A percentile compares a stretch with the other conserved stretches of the same genome.
phyloP scores from a whole-genome alignment of 768 basidiomycete genomes.

The Calocybe gangraenosa region DNA sequence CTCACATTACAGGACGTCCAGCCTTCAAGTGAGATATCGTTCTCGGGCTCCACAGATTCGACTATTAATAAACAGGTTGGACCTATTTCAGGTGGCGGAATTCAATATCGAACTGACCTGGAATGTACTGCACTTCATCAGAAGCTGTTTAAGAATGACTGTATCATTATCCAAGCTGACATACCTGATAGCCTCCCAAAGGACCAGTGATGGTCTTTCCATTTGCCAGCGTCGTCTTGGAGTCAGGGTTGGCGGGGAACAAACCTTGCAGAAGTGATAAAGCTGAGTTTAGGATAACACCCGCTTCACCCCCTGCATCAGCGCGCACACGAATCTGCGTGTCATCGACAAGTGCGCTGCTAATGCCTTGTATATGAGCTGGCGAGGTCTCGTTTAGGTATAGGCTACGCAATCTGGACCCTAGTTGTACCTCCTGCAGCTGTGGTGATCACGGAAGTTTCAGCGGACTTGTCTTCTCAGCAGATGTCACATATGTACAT shows the following conservation, averaged over 20 bases:
- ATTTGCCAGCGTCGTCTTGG: constrained; percentile 60
- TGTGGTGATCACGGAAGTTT: constrained; percentile 17
- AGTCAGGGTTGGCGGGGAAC: constrained; percentile 45
- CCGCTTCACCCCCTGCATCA: constrained; percentile 66
- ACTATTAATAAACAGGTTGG: constrained; percentile 28
- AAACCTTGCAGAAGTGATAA: constrained; percentile 67
- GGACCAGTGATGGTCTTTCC: constrained; percentile 56
- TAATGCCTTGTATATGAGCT: constrained; percentile 45
- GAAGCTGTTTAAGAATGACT: background rate
- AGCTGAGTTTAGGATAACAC: constrained; percentile 64
- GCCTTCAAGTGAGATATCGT: constrained; percentile 64
- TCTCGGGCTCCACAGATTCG: constrained; percentile 56
- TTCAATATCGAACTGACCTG: constrained; percentile 25
- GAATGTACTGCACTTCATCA: constrained; percentile 25
- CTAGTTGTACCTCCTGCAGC: constrained; percentile 58
- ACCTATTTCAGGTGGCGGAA: background rate
- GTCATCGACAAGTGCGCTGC: constrained; percentile 29
- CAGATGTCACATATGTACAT: constrained; percentile 34
- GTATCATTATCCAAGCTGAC: background rate
- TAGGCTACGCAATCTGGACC: constrained; percentile 41
- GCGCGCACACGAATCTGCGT: constrained; percentile 46
- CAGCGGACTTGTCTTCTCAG: background rate
- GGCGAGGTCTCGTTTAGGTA: constrained; percentile 55
- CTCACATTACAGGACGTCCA: constrained; percentile 56
- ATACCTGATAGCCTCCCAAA: constrained; percentile 58